Base-by-base conservation (phyloP, 148 eudicot genomes). In the Silene latifolia region DNA sequence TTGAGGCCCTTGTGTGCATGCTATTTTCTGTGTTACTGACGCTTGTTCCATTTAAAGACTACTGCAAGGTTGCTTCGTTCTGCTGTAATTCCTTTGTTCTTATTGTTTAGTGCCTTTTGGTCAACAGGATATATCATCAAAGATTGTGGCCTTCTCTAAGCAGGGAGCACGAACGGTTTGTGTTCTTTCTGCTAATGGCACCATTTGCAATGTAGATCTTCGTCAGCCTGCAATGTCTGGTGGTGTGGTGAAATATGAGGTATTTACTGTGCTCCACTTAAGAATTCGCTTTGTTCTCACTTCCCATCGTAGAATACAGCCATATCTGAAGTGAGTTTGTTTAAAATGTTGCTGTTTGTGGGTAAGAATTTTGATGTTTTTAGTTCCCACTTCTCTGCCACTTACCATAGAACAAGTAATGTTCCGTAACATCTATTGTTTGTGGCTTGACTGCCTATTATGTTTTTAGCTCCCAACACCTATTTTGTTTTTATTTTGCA, bases 121-220 rank as follows among this genome's bases (percentile, higher is more conserved):
- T 79, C 75, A 72, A 20, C 83, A 91, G 97, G 97, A 91, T 61
- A 82, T 91, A 69, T 87, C 90, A 74, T 76, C 89, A 70, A 89
- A 89, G 82, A 83, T 91, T 32, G 67, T 83, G 87, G 88, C 86
- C 19, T 91, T 89, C 61, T 89, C 90, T 29, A 89, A 85, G 80
- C 89, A 89, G 80, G 97, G 93, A 77, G 89, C 92, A 19, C 85
- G 92, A 1, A 88, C 93, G 8, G 81, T 89, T 73, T 91, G 91
- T 62, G 80, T 91, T 48, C 87, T 91, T 60, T 88, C 91, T 68
- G 97, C 97, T 71, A 88, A 86, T 89, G 97, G 97, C 61, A 81
- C 92, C 46, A 77, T 91, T 76, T 76, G 87, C 85, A 88, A 88
- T 73, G 91, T 86, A 29, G 88, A 89, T 25, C 93, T 91, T 77